Conservation (phyloP, 345 rosid species). For the Dimocarpus longan region DNA sequence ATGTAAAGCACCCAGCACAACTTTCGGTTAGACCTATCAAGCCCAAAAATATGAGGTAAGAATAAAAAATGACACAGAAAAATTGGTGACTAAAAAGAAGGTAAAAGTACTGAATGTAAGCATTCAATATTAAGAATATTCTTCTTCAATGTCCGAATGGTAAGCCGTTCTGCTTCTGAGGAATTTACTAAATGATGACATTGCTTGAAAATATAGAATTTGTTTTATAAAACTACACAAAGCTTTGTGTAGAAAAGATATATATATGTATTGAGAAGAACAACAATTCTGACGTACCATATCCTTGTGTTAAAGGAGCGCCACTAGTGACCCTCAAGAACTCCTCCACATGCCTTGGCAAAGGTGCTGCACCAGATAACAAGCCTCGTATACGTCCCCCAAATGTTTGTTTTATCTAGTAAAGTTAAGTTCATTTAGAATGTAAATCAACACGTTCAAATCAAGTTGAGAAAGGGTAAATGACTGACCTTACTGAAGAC, state of each 20-base stretch:
- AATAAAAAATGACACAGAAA: not conserved
- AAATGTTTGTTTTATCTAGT: conserved; percentile 69
- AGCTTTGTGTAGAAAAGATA: not conserved
- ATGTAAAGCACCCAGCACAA: conserved; percentile 84
- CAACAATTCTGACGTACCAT: conserved; percentile 49
- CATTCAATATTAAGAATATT: too few relatives aligned
- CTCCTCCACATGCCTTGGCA: conserved; percentile 90
- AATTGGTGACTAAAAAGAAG: not conserved
- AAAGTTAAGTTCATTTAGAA: conserved; percentile 20
- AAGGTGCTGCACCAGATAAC: conserved; percentile 95
- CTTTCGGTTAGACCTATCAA: conserved; percentile 88
- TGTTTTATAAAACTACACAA: not conserved
- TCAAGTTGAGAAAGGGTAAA: not conserved
- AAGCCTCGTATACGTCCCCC: conserved; percentile 81
- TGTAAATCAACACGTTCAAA: not conserved
- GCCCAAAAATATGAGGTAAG: conserved; percentile 6
- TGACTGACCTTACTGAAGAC: conserved; percentile 74
- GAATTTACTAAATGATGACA: not conserved
- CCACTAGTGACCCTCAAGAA: conserved; percentile 80
- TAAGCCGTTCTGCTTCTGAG: not conserved
- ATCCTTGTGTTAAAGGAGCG: conserved; percentile 88
- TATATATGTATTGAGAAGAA: not conserved
- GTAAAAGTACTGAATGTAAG: too few relatives aligned
- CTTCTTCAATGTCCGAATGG: too few relatives aligned
- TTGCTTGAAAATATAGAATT: not conserved